Conservation (phyloP, 1,139 yeast species). For the Diutina siamensis region DNA sequence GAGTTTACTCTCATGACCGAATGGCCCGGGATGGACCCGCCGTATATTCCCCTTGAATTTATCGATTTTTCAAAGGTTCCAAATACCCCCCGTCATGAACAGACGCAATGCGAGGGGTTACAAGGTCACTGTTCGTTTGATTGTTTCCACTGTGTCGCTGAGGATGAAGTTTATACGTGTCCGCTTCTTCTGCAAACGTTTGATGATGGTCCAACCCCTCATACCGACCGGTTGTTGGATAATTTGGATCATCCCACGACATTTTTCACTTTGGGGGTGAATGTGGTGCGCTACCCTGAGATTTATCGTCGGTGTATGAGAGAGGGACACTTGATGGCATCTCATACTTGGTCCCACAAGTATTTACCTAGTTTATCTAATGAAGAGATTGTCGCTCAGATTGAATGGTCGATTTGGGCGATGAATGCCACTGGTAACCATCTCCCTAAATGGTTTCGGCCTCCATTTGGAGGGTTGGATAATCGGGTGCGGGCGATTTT, state of each 20-base stretch:
- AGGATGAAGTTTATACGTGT: constrained; percentile 71
- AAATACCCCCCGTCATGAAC: constrained; percentile 35
- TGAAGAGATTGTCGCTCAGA: constrained; percentile 76
- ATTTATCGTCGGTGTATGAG: constrained; percentile 45
- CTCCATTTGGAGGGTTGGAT: constrained; percentile 93
- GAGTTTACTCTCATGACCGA: constrained; percentile 58
- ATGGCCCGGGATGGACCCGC: constrained; percentile 86
- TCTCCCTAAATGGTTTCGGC: constrained; percentile 89
- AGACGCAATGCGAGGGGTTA: constrained; percentile 46
- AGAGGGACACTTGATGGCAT: constrained; percentile 69
- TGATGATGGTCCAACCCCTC: constrained; percentile 86
- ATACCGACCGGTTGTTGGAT: background rate
- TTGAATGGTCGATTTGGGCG: constrained; percentile 96
- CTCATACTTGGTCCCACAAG: constrained; percentile 91
- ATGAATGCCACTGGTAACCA: constrained; percentile 90
- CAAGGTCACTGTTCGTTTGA: constrained; percentile 65
- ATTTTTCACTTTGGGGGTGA: constrained; percentile 77
- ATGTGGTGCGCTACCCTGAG: constrained; percentile 67
- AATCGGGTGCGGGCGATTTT: constrained; percentile 71
- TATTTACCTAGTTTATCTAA: constrained; percentile 68
- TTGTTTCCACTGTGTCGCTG: constrained; percentile 68
- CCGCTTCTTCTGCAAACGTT: constrained; percentile 71
- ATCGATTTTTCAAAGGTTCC: constrained; percentile 42
- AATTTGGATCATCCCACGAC: constrained; percentile 31
- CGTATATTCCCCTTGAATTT: constrained; percentile 71